These are phyloP conservation scores for Myrica gale DNA, from an alignment of 306 rosid genomes.

Conservation along the genomic window DNA sequence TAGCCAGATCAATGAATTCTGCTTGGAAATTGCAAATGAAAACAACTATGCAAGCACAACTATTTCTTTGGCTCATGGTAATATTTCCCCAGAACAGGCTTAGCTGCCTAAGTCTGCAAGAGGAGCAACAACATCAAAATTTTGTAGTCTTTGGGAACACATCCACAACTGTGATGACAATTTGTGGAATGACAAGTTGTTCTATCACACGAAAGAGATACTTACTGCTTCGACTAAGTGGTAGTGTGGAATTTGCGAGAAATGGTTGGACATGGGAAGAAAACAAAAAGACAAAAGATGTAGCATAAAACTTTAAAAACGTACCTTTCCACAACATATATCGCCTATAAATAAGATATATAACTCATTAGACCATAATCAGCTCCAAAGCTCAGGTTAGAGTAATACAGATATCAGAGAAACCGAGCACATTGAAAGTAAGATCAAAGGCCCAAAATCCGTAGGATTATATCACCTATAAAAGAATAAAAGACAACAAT, in stretches of 20 bases:
- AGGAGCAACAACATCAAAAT: constrained; percentile 18
- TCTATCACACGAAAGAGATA: constrained; percentile 19
- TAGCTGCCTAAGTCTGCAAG: constrained; percentile 87
- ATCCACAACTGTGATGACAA: background rate
- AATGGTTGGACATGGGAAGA: background rate
- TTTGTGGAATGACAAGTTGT: constrained; percentile 7
- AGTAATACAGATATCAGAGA: constrained; percentile 1
- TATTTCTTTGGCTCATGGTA: constrained; percentile 77
- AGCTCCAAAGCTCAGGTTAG: background rate
- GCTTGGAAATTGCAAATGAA: no score
- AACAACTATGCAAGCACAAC: no score
- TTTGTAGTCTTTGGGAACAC: background rate
- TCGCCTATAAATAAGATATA: background rate
- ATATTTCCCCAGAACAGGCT: constrained; percentile 74
- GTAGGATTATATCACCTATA: background rate
- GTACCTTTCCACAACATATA: constrained; percentile 96
- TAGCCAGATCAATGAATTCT: no score
- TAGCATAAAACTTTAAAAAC: background rate
- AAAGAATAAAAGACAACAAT: background rate
- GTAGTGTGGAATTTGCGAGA: constrained; percentile 84
- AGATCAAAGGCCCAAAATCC: background rate
- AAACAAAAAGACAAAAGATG: background rate
- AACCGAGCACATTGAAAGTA: background rate
- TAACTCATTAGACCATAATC: background rate
- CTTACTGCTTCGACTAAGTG: constrained; percentile 88